phyloP scores from a whole-genome alignment of 768 basidiomycete genomes.

The Paxillus ammoniavirescens region DNA sequence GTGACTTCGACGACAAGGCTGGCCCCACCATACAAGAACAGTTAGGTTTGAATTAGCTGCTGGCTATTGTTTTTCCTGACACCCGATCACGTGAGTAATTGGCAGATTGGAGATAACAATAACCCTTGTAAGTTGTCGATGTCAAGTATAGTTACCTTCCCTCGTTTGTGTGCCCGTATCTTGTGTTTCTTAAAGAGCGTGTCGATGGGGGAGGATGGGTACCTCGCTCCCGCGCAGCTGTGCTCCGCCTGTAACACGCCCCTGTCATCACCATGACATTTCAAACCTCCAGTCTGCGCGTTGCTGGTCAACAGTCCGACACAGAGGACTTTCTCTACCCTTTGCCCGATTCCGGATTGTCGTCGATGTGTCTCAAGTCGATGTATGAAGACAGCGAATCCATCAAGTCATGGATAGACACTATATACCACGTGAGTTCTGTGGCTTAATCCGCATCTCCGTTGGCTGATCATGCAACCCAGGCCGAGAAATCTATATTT shows the following conservation, averaged over 20 bases:
- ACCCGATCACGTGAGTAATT: constrained; percentile 20
- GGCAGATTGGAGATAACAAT: constrained; percentile 18
- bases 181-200: constrained; percentile 18
- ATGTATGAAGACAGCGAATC: constrained; percentile 24
- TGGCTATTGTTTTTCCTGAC: constrained; percentile 25
- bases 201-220: background rate
- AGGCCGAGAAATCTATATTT: constrained; percentile 17
- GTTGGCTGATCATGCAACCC: background rate
- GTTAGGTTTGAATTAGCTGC: no score
- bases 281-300: constrained; percentile 14
- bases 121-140: constrained; percentile 25
- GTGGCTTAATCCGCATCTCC: background rate
- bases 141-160: constrained; percentile 9
- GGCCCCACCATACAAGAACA: no score
- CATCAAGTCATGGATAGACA: constrained; percentile 27
- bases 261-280: constrained; percentile 18
- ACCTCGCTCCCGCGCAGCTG: constrained; percentile 23
- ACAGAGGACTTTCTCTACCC: constrained; percentile 11
- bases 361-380: constrained; percentile 9
- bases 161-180: constrained; percentile 3
- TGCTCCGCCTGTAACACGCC: constrained; percentile 22
- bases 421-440: constrained; percentile 23
- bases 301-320: constrained; percentile 30
- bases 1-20: background rate
- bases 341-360: constrained; percentile 10